Evolutionary conservation across 306 rosid species (phyloP), one percentile per base, ranked within the genome.

Genomic region (Casuarina equisetifolia): DNA sequence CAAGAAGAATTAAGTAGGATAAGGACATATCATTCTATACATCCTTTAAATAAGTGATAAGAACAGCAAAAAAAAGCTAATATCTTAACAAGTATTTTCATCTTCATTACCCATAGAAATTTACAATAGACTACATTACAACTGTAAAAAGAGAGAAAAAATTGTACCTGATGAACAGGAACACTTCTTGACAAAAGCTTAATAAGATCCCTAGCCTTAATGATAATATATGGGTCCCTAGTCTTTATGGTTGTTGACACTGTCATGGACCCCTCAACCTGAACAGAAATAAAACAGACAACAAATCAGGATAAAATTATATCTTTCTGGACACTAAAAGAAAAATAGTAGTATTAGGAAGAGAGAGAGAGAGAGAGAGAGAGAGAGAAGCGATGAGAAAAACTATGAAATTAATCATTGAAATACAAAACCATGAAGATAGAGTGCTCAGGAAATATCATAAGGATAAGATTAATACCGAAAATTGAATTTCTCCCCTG

Each of bases 191-290:
- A 88, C 32, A 95, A 88, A 79, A 95, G 97, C 83, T 83, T 92
- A 4, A 95, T 88, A 61, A 92, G 97, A 88, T 95, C 97, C 78
- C 97, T 88, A 50, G 99, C 96, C 82, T 95, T 95, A 49, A 95
- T 73, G 55, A 95, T 80, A 62, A 95, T 92, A 81, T 79, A 95
- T 0, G 99, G 99, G 43, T 95, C 99, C 79, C 84, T 87, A 4
- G 97, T 92, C 80, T 92, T 95, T 75, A 89, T 85, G n/a, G 97
- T 92, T 2, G 99, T 95, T 6, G 97, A 84, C 54, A 95, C 99
- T 6, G 93, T 92, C 97, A 95, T 95, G 17, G 97, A 91, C 16
- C 98, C 98, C 74, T 87, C 97, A 52, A 91, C 88, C 98, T 93
- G 62, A 25, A 61, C 63, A 38, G 17, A 32, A 75, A 54, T 54